phyloP scores from a whole-genome alignment of 257 asterid genomes.

The Datura wrightii region DNA sequence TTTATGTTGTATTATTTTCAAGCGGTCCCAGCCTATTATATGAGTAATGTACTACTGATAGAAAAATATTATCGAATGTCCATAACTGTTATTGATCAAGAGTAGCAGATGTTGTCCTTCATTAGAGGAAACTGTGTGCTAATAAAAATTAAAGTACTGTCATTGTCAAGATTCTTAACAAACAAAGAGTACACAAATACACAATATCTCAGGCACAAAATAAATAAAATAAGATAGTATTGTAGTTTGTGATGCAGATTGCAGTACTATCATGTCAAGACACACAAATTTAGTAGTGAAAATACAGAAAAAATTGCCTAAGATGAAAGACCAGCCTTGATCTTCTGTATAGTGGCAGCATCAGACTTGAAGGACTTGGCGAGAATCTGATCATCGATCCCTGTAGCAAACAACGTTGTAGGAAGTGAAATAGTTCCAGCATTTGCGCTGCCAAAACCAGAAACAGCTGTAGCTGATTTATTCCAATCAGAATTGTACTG shows the following conservation, averaged over 20 bases:
- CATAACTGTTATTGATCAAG: no score
- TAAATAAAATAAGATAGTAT: no score
- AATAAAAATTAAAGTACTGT: no score
- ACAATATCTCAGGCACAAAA: no score
- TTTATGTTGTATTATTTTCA: neutral
- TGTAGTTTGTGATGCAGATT: no score
- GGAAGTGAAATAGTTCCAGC: constrained; percentile 14
- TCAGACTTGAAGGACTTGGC: neutral
- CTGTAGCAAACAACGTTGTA: neutral
- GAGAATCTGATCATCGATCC: neutral
- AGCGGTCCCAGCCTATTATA: neutral
- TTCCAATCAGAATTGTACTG: constrained; percentile 11
- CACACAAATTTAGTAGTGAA: neutral
- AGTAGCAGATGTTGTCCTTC: no score
- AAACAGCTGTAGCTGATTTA: neutral
- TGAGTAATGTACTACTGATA: neutral
- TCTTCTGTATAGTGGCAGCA: neutral
- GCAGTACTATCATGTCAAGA: neutral
- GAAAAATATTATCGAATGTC: no score
- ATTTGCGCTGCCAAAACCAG: neutral
- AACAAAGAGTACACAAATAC: no score
- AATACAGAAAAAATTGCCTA: neutral
- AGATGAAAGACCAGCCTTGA: constrained; percentile 25
- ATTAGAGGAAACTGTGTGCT: no score
- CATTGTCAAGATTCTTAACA: no score